phyloP scores from a whole-genome alignment of 345 rosid species.

The Mallotus nudiflorus region DNA sequence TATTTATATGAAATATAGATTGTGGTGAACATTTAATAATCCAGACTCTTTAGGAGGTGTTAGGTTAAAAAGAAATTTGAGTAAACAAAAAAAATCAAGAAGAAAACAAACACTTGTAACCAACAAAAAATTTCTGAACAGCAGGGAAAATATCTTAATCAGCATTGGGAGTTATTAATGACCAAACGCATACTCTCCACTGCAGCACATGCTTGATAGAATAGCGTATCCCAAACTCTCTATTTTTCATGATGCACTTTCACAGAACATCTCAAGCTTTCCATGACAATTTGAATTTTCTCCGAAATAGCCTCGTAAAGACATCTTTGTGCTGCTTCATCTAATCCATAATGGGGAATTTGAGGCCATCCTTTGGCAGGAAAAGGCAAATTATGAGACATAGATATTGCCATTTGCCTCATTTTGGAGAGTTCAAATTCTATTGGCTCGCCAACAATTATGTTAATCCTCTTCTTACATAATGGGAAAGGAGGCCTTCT shows the following conservation, averaged over 20 bases:
- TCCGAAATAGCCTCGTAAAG: slow-evolving; percentile 67
- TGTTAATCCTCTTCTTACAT: slow-evolving; percentile 54
- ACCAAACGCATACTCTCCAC: no score
- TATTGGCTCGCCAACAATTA: slow-evolving; percentile 73
- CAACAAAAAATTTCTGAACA: no score
- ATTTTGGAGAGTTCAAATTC: slow-evolving; percentile 71
- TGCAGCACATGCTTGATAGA: background rate
- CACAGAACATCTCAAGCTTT: slow-evolving; percentile 49
- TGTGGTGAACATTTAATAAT: no score
- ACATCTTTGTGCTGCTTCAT: slow-evolving; percentile 71
- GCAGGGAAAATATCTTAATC: no score
- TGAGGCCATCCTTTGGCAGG: slow-evolving; percentile 55
- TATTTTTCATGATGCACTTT: slow-evolving; percentile 7
- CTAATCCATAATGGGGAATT: slow-evolving; percentile 39
- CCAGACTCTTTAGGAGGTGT: no score
- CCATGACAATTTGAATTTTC: slow-evolving; percentile 58
- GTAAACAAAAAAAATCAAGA: no score
- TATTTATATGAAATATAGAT: no score
- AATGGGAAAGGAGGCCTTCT: slow-evolving; percentile 75
- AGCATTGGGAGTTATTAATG: no score
- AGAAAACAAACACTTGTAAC: no score
- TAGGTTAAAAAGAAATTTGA: no score
- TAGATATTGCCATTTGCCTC: slow-evolving; percentile 50
- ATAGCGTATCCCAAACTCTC: background rate
- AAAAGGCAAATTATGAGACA: slow-evolving; percentile 40